phyloP scores from a whole-genome alignment of 2,329 filamentous ascomycete species.

The Hypoxylon sp. region DNA sequence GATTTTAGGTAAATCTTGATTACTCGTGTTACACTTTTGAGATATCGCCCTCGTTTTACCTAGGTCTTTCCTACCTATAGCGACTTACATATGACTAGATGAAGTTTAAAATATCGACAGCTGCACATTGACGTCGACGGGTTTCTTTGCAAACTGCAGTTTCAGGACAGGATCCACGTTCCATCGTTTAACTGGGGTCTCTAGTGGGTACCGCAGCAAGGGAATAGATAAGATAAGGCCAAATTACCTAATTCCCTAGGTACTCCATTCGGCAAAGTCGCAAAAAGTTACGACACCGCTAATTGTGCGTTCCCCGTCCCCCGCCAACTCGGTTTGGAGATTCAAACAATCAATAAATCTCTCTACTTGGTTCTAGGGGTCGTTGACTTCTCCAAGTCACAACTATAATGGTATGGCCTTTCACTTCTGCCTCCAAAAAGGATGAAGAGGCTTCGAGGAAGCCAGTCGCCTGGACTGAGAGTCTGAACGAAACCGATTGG shows the following conservation, averaged over 20 bases:
- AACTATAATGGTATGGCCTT: constrained; percentile 55
- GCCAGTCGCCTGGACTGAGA: constrained; percentile 59
- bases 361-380: constrained; percentile 26
- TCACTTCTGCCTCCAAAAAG: constrained; percentile 46
- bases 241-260: constrained; percentile 6
- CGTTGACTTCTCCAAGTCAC: constrained; percentile 29
- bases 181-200: constrained; percentile 7
- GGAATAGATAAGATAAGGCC: constrained; percentile 40
- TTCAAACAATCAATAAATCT: constrained; percentile 34
- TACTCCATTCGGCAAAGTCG: constrained; percentile 28
- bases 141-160: constrained; percentile 22
- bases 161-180: constrained; percentile 5
- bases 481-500: constrained; percentile 66
- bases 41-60: constrained; percentile 7
- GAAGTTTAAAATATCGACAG: constrained; percentile 17
- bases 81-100: constrained; percentile 9
- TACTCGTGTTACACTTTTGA: constrained; percentile 18
- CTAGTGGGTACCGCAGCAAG: constrained; percentile 4
- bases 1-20: background rate
- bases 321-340: constrained; percentile 2
- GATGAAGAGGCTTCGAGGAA: constrained; percentile 53
- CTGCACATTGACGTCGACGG: constrained; percentile 43
- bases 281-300: constrained; percentile 15
- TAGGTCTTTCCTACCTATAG: constrained; percentile 20
- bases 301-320: constrained; percentile 13